Conservation (phyloP, 106 monocot species). For the Dendrobium chrysotoxum region DNA sequence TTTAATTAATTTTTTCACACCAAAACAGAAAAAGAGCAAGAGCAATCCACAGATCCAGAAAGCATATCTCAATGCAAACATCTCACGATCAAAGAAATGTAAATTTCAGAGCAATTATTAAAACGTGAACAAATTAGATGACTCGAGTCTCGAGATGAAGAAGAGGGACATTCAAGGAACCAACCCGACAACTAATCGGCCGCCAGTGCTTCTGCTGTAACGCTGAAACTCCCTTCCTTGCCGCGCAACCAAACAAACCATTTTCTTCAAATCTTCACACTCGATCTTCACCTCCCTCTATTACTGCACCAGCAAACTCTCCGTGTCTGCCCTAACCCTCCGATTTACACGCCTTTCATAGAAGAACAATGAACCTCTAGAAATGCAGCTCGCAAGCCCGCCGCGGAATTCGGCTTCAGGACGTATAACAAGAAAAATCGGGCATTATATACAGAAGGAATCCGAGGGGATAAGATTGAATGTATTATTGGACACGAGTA, state of each 20-base stretch:
- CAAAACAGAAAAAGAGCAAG: neutral
- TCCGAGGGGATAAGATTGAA: too few relatives aligned
- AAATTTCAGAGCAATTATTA: neutral
- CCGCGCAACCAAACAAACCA: slow-evolving; percentile 8
- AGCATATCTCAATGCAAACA: neutral
- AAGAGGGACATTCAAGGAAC: slow-evolving; percentile 6
- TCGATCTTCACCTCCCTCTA: neutral
- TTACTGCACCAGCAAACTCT: too few relatives aligned
- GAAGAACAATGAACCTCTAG: neutral
- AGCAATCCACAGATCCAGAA: neutral
- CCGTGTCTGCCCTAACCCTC: neutral
- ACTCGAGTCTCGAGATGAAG: neutral
- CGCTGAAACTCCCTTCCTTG: slow-evolving; percentile 24
- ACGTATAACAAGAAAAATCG: too few relatives aligned
- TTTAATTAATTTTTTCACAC: neutral
- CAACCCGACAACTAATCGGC: slow-evolving; percentile 43
- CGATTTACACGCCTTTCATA: neutral
- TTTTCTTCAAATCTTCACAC: neutral
- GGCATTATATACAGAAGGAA: too few relatives aligned
- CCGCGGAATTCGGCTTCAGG: too few relatives aligned
- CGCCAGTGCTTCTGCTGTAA: slow-evolving; percentile 15
- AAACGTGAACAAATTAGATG: neutral
- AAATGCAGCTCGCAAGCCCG: neutral
- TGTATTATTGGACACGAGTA: too few relatives aligned
- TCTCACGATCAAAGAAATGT: neutral